These are phyloP conservation scores for Serendipita vermifera DNA, from an alignment of 768 basidiomycete species.

Conservation along the genomic window DNA sequence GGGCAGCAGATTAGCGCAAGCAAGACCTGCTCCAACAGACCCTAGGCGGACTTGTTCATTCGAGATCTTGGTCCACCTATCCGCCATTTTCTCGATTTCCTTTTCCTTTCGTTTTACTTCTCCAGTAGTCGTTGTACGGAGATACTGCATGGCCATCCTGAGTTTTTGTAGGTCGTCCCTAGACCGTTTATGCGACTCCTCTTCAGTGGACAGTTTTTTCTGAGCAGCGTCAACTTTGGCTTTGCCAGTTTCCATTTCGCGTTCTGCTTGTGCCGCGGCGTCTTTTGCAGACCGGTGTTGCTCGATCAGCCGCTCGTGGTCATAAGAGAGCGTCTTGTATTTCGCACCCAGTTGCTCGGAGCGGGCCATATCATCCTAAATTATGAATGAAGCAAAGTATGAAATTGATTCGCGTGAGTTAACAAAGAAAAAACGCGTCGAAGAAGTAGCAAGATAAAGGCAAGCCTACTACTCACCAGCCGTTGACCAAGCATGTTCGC, in stretches of 20 bases:
- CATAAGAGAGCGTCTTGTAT: slow-evolving; percentile 63
- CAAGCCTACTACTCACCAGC: slow-evolving; percentile 39
- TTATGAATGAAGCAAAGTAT: not conserved
- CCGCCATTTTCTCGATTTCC: slow-evolving; percentile 59
- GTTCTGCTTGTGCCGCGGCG: slow-evolving; percentile 55
- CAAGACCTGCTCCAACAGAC: slow-evolving; percentile 35
- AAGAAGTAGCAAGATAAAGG: not conserved
- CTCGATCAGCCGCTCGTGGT: slow-evolving; percentile 58
- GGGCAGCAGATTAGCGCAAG: slow-evolving; percentile 24
- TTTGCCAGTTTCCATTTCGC: slow-evolving; percentile 63
- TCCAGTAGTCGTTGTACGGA: slow-evolving; percentile 51
- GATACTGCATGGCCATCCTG: slow-evolving; percentile 50
- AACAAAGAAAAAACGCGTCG: not conserved
- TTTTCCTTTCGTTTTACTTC: slow-evolving; percentile 76
- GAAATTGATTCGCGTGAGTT: not conserved
- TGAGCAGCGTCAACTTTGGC: slow-evolving; percentile 48
- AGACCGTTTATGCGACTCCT: slow-evolving; percentile 59
- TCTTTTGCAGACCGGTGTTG: slow-evolving; percentile 51
- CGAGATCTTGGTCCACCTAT: slow-evolving; percentile 59
- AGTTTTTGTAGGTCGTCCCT: slow-evolving; percentile 56
- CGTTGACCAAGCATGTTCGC: slow-evolving; percentile 62
- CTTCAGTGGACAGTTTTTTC: slow-evolving; percentile 43
- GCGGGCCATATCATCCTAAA: slow-evolving; percentile 59
- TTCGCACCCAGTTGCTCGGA: slow-evolving; percentile 66
- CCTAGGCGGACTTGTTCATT: slow-evolving; percentile 54